phyloP scores from a whole-genome alignment of 495 filamentous ascomycete species.

The Penicillium verhagenii region DNA sequence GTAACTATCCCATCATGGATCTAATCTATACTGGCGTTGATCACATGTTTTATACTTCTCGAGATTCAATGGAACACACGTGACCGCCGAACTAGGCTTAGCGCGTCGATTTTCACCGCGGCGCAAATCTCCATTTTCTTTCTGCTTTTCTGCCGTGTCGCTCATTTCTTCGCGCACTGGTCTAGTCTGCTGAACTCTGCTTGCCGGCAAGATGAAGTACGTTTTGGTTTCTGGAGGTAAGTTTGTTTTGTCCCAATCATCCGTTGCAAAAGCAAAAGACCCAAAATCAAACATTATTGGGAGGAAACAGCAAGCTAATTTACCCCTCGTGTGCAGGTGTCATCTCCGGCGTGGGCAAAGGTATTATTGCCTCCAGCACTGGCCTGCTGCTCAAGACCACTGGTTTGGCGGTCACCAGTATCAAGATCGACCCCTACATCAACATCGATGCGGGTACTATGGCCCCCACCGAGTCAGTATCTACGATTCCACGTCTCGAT shows the following conservation, averaged over 20 bases:
- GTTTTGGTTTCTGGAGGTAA: conserved; percentile 29
- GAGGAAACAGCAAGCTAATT: conserved; percentile 1
- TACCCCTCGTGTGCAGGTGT: conserved; percentile 51
- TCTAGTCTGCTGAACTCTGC: not conserved
- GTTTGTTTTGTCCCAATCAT: not conserved
- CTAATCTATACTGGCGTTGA: not conserved
- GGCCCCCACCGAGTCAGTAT: conserved; percentile 71
- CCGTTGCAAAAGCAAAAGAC: not conserved
- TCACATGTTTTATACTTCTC: not conserved
- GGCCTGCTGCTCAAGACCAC: conserved; percentile 82
- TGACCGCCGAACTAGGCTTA: not conserved
- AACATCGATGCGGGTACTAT: conserved; percentile 78
- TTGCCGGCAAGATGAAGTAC: conserved; percentile 23
- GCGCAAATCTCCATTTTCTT: conserved; percentile 3
- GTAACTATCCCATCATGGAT: not conserved
- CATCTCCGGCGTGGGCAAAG: conserved; percentile 81
- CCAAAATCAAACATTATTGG: not conserved
- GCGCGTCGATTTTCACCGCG: conserved; percentile 1
- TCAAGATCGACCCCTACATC: conserved; percentile 64
- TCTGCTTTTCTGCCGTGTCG: conserved; percentile 4
- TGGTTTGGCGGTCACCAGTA: conserved; percentile 57
- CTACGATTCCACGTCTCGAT: not conserved
- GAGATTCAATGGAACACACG: not conserved
- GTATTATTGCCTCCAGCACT: conserved; percentile 63
- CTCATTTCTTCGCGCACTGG: not conserved